Evolutionary conservation across 2,329 filamentous ascomycete species (phyloP).

Genomic region (Eutypa lata): DNA sequence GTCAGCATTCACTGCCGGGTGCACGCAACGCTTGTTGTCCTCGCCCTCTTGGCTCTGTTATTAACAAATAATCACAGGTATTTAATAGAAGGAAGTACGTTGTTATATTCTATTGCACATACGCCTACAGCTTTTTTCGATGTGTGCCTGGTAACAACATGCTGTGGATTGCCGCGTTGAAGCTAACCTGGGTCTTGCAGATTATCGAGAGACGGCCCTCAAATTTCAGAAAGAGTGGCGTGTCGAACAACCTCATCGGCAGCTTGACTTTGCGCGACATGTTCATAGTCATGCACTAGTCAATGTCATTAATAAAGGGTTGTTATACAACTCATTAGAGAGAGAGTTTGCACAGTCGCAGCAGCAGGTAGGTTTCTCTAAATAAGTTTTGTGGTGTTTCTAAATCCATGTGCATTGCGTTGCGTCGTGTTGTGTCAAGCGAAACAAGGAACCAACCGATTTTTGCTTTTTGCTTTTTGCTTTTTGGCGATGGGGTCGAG

Average conservation of each 20-base stretch:
- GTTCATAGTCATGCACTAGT: slow-evolving; percentile 64
- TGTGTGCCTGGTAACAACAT: slow-evolving; percentile 20
- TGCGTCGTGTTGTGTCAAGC: slow-evolving; percentile 11
- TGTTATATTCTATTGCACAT: slow-evolving; percentile 3
- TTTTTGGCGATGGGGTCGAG: slow-evolving; percentile 15
- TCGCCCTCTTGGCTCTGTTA: slow-evolving; percentile 9
- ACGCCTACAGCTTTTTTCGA: slow-evolving; percentile 1
- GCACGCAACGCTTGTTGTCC: background rate
- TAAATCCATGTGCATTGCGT: slow-evolving; percentile 9
- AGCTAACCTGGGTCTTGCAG: slow-evolving; percentile 43
- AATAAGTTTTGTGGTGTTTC: slow-evolving; percentile 5
- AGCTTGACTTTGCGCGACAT: slow-evolving; percentile 62
- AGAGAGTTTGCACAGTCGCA: slow-evolving; percentile 47
- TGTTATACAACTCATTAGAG: slow-evolving; percentile 59
- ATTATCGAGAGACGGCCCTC: slow-evolving; percentile 65
- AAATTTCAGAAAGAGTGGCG: slow-evolving; percentile 69
- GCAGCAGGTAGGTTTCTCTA: slow-evolving; percentile 40
- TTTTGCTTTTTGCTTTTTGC: background rate
- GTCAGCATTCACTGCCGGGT: slow-evolving; percentile 8
- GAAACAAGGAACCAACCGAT: background rate
- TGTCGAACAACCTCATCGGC: slow-evolving; percentile 57
- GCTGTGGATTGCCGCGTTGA: slow-evolving; percentile 18
- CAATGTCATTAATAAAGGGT: slow-evolving; percentile 60
- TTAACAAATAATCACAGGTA: slow-evolving; percentile 42
- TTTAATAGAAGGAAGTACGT: slow-evolving; percentile 62